Conservation (phyloP, 208 protist species). For the Acanthamoeba healyi region DNA sequence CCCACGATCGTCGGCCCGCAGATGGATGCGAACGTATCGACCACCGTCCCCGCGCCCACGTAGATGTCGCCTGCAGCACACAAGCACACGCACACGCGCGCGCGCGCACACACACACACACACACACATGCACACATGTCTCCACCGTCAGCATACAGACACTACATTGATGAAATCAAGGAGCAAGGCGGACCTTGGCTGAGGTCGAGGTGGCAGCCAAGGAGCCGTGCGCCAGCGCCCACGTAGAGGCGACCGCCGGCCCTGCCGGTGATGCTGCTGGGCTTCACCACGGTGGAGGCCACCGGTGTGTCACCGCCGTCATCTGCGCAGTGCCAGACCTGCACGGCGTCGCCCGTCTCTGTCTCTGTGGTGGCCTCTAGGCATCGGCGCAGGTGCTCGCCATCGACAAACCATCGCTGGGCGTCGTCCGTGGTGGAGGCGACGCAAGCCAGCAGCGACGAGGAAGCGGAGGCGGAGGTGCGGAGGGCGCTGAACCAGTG, state of each 20-base stretch:
- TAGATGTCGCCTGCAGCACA: neutral
- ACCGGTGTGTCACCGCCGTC: neutral
- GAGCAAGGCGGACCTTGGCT: neutral
- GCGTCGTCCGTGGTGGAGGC: neutral
- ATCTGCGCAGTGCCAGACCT: neutral
- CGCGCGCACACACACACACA: no score
- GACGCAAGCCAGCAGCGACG: neutral
- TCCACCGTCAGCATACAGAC: no score
- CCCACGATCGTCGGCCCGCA: constrained; percentile 26
- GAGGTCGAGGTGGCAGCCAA: neutral
- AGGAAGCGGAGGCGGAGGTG: neutral
- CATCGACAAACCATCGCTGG: neutral
- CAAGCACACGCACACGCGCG: neutral
- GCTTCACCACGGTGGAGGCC: neutral
- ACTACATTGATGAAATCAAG: no score
- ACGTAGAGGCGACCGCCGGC: constrained; percentile 7
- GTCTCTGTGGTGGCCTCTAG: neutral
- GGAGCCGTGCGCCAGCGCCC: neutral
- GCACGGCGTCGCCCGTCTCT: neutral
- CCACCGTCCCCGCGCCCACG: neutral
- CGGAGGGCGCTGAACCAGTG: neutral
- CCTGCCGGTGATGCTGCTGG: neutral
- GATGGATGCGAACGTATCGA: neutral
- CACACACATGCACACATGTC: no score
- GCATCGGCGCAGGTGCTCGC: constrained; percentile 2